Base-by-base conservation (phyloP, 495 filamentous ascomycete genomes). In the Letharia lupina region DNA sequence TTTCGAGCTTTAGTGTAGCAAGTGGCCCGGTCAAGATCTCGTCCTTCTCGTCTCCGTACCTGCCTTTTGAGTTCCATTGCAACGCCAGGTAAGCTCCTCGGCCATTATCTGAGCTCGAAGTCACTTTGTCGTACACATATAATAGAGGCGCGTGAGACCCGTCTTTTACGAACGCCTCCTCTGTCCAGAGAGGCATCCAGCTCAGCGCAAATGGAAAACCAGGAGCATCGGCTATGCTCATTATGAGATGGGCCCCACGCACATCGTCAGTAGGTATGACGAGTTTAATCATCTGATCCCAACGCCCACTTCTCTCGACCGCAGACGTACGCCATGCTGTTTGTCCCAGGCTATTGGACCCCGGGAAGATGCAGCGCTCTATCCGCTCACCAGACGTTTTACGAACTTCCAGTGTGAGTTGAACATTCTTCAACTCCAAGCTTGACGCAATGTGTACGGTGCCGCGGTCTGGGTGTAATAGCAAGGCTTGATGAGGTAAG, bases 101-200 rank as follows among this genome's bases (percentile, higher is more conserved):
- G 33, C 84, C 86, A 57, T 80, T 79, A 18, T 74, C 78, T 2
- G 85, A 80, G 45, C 73, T 78, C 1, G 84, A 83, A 3, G 93
- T 96, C 68, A 86, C 82, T 72, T 97, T 96, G 70, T 98, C 94
- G 70, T 96, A 88, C 62, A 87, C 86, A 76, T 99, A 95, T 23
- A 99, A 77, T 10, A 95, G 71, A 40, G 98, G 77, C 7, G 84
- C 85, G 75, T 98, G 95, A 52, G 83, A 76, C 0, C 92, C 94
- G 73, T 99, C 93, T 61, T 87, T 83, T 56, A 96, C 83, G 72
- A 99, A 98, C 4, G 95, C 93, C 62, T 92, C 87, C 10, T 90
- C 84, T 44, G 91, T 88, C 95, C 95, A 98, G 0, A 99, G 79
- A 1, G 95, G 94, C 82, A 99, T 87, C 84, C 92, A 93, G 16